phyloP scores from a whole-genome alignment of 2,329 filamentous ascomycete genomes.

The Ceratocystis albifundus region DNA sequence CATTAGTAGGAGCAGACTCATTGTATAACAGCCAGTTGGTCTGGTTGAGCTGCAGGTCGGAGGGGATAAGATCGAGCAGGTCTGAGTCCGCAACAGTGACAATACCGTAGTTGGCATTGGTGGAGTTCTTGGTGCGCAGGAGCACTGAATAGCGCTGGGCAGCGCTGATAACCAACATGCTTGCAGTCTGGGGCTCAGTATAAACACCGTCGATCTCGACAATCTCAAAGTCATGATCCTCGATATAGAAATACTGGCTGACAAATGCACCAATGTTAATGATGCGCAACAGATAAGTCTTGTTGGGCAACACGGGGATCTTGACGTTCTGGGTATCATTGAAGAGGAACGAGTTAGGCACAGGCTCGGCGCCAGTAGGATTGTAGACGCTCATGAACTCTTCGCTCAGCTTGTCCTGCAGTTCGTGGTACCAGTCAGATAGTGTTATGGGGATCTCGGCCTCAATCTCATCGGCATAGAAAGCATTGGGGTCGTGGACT shows the following conservation, averaged over 20 bases:
- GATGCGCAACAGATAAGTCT: slow-evolving; percentile 44
- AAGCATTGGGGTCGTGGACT: slow-evolving; percentile 41
- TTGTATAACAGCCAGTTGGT: slow-evolving; percentile 32
- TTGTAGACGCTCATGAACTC: slow-evolving; percentile 39
- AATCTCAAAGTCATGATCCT: slow-evolving; percentile 32
- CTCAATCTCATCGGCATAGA: slow-evolving; percentile 39
- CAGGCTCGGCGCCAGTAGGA: slow-evolving; percentile 42
- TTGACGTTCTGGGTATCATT: slow-evolving; percentile 39
- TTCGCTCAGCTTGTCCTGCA: slow-evolving; percentile 39
- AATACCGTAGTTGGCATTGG: slow-evolving; percentile 38
- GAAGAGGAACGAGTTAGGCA: slow-evolving; percentile 43
- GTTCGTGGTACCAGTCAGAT: slow-evolving; percentile 50
- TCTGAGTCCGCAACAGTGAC: slow-evolving; percentile 25
- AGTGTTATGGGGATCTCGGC: slow-evolving; percentile 46
- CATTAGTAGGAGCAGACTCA: slow-evolving; percentile 25
- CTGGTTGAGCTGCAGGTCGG: slow-evolving; percentile 38
- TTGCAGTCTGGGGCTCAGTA: slow-evolving; percentile 35
- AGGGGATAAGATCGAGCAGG: slow-evolving; percentile 35
- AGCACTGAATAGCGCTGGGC: slow-evolving; percentile 42
- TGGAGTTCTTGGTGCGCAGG: slow-evolving; percentile 37
- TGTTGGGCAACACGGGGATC: slow-evolving; percentile 37
- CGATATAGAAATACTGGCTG: slow-evolving; percentile 38
- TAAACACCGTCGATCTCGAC: slow-evolving; percentile 42
- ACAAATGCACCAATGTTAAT: slow-evolving; percentile 44
- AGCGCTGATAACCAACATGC: slow-evolving; percentile 37